Evolutionary conservation across 1,284 basidiomycete species (phyloP), one percentile per base, ranked within the genome.

Genomic region (Ceratobasidium sp.): DNA sequence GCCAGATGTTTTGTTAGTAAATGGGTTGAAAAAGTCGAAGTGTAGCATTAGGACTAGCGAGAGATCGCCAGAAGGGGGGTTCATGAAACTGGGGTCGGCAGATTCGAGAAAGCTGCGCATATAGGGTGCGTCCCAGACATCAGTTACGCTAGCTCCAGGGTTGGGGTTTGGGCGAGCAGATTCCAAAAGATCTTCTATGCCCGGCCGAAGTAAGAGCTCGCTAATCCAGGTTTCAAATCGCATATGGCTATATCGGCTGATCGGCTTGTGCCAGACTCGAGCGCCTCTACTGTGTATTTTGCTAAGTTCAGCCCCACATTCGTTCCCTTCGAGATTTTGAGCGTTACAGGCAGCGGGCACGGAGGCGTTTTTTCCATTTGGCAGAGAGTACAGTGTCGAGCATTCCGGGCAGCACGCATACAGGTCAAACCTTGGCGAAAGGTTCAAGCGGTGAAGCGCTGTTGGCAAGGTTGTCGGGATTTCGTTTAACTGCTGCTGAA

Each of bases 11-110:
- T 32, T 44, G 25, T 67, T 76, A 8, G 19, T 5, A 40, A 66
- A 66, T 1, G 71, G 76, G 40, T 74, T 75, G 32, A 77, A 75
- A 51, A 71, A 74, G 46, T 77, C 76, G 15, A 52, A 8, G 11
- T 17, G 13, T 0, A 76, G 56, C 4, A 57, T 3, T 25, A 57
- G 29, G 9, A 25, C 15, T 6, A 57, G 56, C 7, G 8, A 5
- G 11, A 57, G 56, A 8, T 57, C 56, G 4, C 22, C 25, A 15
- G 56, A 29, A 29, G 25, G 13, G n/a, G 17, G 13, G 19, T 29
- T 19, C 8, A 43, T 11, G 9, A 43, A 43, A 43, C 25, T 29
- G 25, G 40, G 40, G 9, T 43, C 9, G 19, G 34, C 22, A 19
- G 61, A 44, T 8, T n/a, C 32, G 29, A 17, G 61, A 46, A 64